Evolutionary conservation across 164 flowering plant genomes (phyloP).

Genomic region (Umbilicus rupestris): DNA sequence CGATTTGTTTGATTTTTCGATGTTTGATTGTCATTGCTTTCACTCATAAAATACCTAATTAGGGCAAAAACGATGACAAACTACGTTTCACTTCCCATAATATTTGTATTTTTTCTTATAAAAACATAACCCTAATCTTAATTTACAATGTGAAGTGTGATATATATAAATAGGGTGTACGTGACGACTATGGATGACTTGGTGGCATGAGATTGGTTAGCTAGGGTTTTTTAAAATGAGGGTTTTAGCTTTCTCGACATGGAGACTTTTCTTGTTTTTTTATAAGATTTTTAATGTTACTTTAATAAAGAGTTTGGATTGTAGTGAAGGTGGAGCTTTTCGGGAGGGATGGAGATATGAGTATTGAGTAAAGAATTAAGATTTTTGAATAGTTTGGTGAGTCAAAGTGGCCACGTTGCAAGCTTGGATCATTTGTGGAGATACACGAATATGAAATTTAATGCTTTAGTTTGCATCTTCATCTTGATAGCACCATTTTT

Average conservation of each 20-base stretch:
- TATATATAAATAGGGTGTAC: background rate
- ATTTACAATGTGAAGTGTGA: background rate
- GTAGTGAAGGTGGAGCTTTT: slow-evolving; percentile 15
- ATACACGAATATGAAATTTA: background rate
- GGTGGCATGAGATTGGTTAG: background rate
- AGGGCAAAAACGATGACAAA: background rate
- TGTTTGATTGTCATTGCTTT: slow-evolving; percentile 17
- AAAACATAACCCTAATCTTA: background rate
- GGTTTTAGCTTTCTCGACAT: background rate
- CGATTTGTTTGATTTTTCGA: background rate
- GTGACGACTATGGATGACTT: background rate
- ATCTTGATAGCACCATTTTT: too few species aligned
- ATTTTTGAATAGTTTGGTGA: slow-evolving; percentile 12
- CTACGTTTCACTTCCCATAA: background rate
- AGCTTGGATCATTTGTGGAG: background rate
- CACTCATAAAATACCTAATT: slow-evolving; percentile 19
- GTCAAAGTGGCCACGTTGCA: slow-evolving; percentile 19
- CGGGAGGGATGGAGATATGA: slow-evolving; percentile 3
- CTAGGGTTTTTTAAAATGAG: background rate
- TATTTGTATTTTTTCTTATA: background rate
- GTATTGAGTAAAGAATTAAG: background rate
- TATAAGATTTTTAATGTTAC: background rate
- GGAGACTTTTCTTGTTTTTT: background rate
- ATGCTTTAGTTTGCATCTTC: background rate
- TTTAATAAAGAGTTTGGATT: slow-evolving; percentile 2